Base-by-base conservation (phyloP, 2,329 filamentous ascomycete genomes). In the Xylariaceae sp. region DNA sequence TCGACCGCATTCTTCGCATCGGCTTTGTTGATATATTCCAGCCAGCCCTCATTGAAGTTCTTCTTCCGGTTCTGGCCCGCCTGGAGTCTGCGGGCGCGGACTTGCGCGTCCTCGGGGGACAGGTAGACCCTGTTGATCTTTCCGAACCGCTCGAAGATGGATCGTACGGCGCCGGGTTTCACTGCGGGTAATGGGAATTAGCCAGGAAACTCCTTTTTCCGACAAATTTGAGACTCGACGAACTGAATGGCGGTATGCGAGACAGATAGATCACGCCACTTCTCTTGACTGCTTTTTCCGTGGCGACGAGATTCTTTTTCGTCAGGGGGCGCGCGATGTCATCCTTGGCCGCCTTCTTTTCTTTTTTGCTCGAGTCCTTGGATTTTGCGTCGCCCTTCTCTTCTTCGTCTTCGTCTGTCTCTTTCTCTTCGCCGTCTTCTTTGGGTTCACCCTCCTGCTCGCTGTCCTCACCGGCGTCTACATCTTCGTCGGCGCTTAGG, bases 241-340 rank as follows among this genome's bases (percentile, higher is more conserved):
- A 92, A 89, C 95, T 94, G 74, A 92, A 95, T 0, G 91, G 91
- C 3, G 91, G 90, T 63, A 94, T 84, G 60, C 90, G 86, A 3
- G 89, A 93, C 62, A 95, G 80, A 75, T 94, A 95, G 61, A 94
- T 80, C 10, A 95, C 88, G 63, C 90, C 90, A 0, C 89, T 91
- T 71, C 86, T 88, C 66, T 84, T 85, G 61, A 88, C 80, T 18
- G 86, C 85, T 42, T 82, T 81, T 63, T 86, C 83, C 9, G 85
- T 82, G 4, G 80, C 79, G 45, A 88, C 82, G 53, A 89, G 82
- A 70, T 89, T 88, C 75, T 88, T 86, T 71, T 87, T 85, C 48
- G 82, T 78, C 60, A 88, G 74, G 47, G 81, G 77, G 65, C 79
- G 82, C 55, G 81, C 78, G 57, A 82, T 71, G 13, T 76, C 71